Evolutionary conservation across 1,284 basidiomycete genomes (phyloP).

Genomic region (Sanghuangporus sanghuang): DNA sequence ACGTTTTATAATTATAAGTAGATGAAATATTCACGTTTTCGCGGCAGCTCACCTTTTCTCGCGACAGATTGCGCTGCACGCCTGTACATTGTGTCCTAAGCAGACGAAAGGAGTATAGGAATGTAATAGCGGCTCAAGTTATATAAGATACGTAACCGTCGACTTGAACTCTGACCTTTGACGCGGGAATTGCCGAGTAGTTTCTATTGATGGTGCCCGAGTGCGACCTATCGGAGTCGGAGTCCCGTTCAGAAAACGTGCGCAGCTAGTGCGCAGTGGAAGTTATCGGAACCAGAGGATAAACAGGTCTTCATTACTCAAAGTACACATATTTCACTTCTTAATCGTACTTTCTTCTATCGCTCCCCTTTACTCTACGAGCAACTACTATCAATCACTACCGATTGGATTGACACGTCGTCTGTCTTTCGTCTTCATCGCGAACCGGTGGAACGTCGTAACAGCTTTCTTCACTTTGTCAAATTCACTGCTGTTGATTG

Average conservation of each 20-base stretch:
- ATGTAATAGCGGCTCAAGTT: not conserved
- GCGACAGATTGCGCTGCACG: constrained; percentile 53
- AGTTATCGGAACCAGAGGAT: not conserved
- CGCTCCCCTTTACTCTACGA: not conserved
- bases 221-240: not conserved
- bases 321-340: not conserved
- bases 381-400: constrained; percentile 11
- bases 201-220: not conserved
- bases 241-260: not conserved
- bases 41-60: constrained; percentile 39
- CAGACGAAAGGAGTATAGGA: not conserved
- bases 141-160: not conserved
- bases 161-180: not conserved
- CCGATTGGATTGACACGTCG: constrained; percentile 45
- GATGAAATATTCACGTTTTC: not conserved
- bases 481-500: constrained; percentile 46
- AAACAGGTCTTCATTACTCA: not conserved
- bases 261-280: constrained; percentile 7
- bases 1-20: not conserved
- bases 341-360: not conserved
- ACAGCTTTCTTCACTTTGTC: constrained; percentile 81
- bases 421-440: constrained; percentile 65
- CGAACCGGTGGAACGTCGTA: constrained; percentile 55
- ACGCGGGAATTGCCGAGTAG: constrained; percentile 1
- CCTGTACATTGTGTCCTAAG: constrained; percentile 43